Conservation (phyloP, 202 grass and related monocot species). For the Setaria viridis region DNA sequence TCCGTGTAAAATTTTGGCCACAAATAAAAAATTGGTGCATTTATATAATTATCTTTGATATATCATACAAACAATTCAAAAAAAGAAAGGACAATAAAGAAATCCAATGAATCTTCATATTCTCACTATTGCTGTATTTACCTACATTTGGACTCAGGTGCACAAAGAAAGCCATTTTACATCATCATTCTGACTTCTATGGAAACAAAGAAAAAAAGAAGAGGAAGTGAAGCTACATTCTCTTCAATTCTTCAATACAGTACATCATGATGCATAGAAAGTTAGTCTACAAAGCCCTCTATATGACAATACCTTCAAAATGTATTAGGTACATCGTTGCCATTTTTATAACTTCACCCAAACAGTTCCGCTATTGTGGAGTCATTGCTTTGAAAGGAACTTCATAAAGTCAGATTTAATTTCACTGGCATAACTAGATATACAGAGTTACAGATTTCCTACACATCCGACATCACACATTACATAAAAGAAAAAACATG, state of each 20-base stretch:
- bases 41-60: conserved; percentile 20
- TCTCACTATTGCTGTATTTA: not conserved
- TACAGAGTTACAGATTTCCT: no score
- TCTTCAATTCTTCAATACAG: not conserved
- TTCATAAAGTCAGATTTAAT: conserved; percentile 27
- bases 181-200: not conserved
- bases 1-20: not conserved
- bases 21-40: not conserved
- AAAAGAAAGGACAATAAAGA: not conserved
- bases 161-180: conserved; percentile 17
- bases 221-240: conserved; percentile 10
- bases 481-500: not conserved
- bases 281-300: conserved; percentile 12
- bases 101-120: conserved; percentile 7
- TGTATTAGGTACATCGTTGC: not conserved
- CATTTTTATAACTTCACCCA: conserved; percentile 28
- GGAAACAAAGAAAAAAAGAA: conserved; percentile 24
- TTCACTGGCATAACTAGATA: not conserved
- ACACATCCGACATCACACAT: conserved; percentile 5
- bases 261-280: not conserved
- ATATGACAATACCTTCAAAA: not conserved
- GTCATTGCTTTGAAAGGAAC: conserved; percentile 5
- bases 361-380: not conserved
- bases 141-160: not conserved
- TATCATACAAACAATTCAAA: conserved; percentile 10